Conservation (phyloP, 495 filamentous ascomycete genomes). For the Aspergillus heteromorphus region DNA sequence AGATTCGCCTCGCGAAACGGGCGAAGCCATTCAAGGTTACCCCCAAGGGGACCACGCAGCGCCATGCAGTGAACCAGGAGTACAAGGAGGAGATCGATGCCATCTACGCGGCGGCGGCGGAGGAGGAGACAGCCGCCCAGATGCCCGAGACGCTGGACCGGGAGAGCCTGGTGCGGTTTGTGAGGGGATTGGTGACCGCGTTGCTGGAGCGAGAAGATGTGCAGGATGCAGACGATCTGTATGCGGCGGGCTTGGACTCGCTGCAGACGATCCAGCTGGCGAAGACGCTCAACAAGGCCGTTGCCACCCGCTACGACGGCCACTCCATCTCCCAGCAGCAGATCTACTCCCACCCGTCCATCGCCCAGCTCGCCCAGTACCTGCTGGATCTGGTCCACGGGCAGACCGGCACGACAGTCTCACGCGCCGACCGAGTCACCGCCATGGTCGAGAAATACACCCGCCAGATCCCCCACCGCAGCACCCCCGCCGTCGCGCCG, state of each 20-base stretch:
- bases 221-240: constrained; percentile 16
- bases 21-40: constrained; percentile 48
- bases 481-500: neutral
- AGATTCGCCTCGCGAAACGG: constrained; percentile 31
- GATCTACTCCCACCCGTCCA: constrained; percentile 29
- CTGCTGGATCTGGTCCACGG: constrained; percentile 18
- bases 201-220: constrained; percentile 15
- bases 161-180: neutral
- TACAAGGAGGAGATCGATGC: constrained; percentile 51
- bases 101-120: constrained; percentile 31
- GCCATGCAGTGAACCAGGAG: constrained; percentile 37
- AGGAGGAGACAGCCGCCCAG: neutral
- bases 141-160: neutral
- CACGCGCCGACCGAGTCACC: constrained; percentile 17
- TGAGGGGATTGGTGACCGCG: neutral
- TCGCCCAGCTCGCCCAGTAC: constrained; percentile 16
- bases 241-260: constrained; percentile 27
- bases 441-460: constrained; percentile 17
- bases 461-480: constrained; percentile 15
- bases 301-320: constrained; percentile 5
- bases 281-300: constrained; percentile 15
- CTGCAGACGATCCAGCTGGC: constrained; percentile 29
- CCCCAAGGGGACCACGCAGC: constrained; percentile 52
- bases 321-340: constrained; percentile 17
- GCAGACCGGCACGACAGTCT: constrained; percentile 4